A percentile compares a stretch with the other conserved stretches of the same genome.
Conservation (phyloP, 306 rosid species). For the Prunus mume region DNA sequence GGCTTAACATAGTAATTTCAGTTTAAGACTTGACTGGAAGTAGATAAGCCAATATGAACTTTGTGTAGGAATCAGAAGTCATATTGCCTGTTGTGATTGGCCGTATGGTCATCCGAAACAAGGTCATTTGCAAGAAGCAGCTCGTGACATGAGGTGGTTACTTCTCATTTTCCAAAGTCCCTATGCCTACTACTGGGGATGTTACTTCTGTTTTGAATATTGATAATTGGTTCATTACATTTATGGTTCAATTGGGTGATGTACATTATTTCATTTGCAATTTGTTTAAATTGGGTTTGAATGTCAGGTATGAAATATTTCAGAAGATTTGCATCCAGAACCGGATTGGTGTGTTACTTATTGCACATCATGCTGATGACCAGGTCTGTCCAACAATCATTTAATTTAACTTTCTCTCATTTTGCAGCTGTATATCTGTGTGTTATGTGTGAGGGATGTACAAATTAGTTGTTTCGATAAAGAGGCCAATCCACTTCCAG, state of each 20-base stretch:
- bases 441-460: neutral
- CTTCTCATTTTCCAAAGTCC: neutral
- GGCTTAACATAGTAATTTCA: conserved; percentile 9
- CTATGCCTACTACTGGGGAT: neutral
- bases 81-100: conserved; percentile 78
- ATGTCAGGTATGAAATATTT: conserved; percentile 65
- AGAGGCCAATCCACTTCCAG: conserved; percentile 17
- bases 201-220: neutral
- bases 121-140: conserved; percentile 94
- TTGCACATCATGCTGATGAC: conserved; percentile 95
- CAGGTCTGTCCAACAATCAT: conserved; percentile 52
- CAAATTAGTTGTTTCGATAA: neutral
- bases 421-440: neutral
- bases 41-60: conserved; percentile 20
- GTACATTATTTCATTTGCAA: conserved; percentile 4
- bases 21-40: conserved; percentile 8
- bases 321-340: conserved; percentile 66
- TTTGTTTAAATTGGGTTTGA: conserved; percentile 15
- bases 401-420: neutral
- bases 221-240: neutral
- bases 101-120: conserved; percentile 72
- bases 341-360: conserved; percentile 62
- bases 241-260: neutral
- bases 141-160: conserved; percentile 82
- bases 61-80: conserved; percentile 69